Base-by-base conservation (phyloP, 805 yeast species). In the Candida pini region DNA sequence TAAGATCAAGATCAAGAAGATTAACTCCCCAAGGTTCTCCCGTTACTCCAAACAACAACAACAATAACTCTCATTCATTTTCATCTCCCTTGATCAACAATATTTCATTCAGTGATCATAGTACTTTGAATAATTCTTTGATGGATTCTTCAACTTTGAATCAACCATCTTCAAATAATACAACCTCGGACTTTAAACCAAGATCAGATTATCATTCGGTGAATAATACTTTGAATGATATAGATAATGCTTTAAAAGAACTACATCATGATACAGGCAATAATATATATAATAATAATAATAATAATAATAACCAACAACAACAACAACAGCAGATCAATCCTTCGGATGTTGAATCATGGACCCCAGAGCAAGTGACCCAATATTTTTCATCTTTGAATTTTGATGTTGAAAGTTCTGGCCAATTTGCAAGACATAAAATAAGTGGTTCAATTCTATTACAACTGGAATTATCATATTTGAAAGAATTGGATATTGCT, bases 331-430 rank as follows among this genome's bases (percentile, higher is more conserved):
- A 15, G 13, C 34, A 40, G 22, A 53, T 77, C 29, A 63, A 72
- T 37, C 78, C 79, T 1, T 50, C 59, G 18, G 63, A 67, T 26
- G 84, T 75, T 4, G 57, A 57, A 26, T 52, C 62, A 8, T 92
- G 99, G 99, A 64, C 86, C 0, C 92, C 97, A 0, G 75, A 76
- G 34, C 89, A 92, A 49, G 97, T 92, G 1, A 72, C 83, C 1
- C 71, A 79, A 6, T 86, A 86, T 57, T 86, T 92, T 51, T 70
- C 77, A 2, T 67, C 67, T 18, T 60, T 78, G 25, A 92, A 92
- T 6, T 86, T 86, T 51, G 95, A 86, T 43, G 58, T 69, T 36
- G 74, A 70, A 18, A 74, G 82, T n/a, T 80, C 94, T 2, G 78
- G 82, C 1, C 78, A 83, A 50, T 92, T 92, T 58, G 77, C 80